These are phyloP conservation scores for Hygrophorus russula DNA, from an alignment of 768 basidiomycete genomes.

Conservation along the genomic window DNA sequence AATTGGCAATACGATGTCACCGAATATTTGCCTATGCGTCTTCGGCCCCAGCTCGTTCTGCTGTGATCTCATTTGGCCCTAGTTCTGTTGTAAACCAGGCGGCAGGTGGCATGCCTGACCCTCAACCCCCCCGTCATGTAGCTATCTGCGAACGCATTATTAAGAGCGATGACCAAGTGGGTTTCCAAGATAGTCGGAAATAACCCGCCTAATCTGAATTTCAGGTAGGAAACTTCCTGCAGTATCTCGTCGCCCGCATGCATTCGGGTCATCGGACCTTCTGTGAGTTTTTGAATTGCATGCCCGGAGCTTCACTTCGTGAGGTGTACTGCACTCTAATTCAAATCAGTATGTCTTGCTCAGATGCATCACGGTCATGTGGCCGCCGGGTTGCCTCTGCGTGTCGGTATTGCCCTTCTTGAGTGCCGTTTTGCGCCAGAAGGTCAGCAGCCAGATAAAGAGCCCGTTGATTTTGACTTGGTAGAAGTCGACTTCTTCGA, in stretches of 20 bases:
- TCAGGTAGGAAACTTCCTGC: slow-evolving; percentile 18
- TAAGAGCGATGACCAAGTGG: slow-evolving; percentile 38
- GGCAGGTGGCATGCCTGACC: slow-evolving; percentile 19
- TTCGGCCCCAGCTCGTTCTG: slow-evolving; percentile 52
- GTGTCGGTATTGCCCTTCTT: slow-evolving; percentile 40
- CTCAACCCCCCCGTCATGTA: slow-evolving; percentile 19
- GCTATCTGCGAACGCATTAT: slow-evolving; percentile 46
- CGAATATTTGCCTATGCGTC: slow-evolving; percentile 52
- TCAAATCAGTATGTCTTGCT: slow-evolving; percentile 43
- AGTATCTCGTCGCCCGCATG: slow-evolving; percentile 42
- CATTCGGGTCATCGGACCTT: slow-evolving; percentile 28
- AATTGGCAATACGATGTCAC: slow-evolving; percentile 50
- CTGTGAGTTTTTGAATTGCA: slow-evolving; percentile 28
- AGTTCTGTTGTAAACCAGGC: slow-evolving; percentile 17
- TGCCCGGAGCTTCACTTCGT: slow-evolving; percentile 13
- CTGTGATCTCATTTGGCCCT: slow-evolving; percentile 26
- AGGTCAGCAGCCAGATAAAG: slow-evolving; percentile 22
- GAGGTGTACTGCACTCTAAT: slow-evolving; percentile 11
- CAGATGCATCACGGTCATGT: slow-evolving; percentile 39
- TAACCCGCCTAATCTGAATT: neutral
- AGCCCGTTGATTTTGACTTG: slow-evolving; percentile 32
- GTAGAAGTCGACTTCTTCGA: slow-evolving; percentile 74
- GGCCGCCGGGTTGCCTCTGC: slow-evolving; percentile 23
- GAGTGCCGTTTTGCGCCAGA: slow-evolving; percentile 39
- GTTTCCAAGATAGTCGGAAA: slow-evolving; percentile 11